Evolutionary conservation across 768 basidiomycete genomes (phyloP).

Genomic region (Favolaschia claudopus): DNA sequence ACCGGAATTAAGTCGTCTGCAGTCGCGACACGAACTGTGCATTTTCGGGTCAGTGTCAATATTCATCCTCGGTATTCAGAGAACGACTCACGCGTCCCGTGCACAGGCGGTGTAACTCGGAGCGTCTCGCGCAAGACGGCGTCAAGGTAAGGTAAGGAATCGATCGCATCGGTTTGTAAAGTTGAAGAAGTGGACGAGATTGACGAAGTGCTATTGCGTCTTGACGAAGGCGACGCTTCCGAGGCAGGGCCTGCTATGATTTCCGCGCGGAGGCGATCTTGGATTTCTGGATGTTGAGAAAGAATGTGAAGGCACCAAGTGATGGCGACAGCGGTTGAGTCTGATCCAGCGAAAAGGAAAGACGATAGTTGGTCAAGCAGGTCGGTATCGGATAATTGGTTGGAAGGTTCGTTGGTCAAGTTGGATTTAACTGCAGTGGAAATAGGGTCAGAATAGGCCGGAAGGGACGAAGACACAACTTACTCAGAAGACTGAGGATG

Average conservation of each 20-base stretch:
- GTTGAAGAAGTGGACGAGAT: slow-evolving; percentile 24
- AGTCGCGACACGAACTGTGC: slow-evolving; percentile 56
- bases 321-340: slow-evolving; percentile 63
- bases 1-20: slow-evolving; percentile 62
- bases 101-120: slow-evolving; percentile 62
- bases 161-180: slow-evolving; percentile 38
- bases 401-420: slow-evolving; percentile 50
- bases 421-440: slow-evolving; percentile 63
- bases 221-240: not conserved
- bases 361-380: slow-evolving; percentile 72
- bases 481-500: slow-evolving; percentile 57
- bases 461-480: slow-evolving; percentile 24
- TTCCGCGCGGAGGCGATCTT: slow-evolving; percentile 64
- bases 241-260: slow-evolving; percentile 32
- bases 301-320: slow-evolving; percentile 68
- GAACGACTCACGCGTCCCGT: slow-evolving; percentile 47
- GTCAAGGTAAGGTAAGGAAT: slow-evolving; percentile 61
- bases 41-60: not conserved
- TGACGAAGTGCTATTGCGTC: slow-evolving; percentile 33
- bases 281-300: slow-evolving; percentile 59
- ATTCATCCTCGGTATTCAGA: not conserved
- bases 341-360: slow-evolving; percentile 70
- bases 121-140: slow-evolving; percentile 65
- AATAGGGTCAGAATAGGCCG: not conserved
- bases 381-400: slow-evolving; percentile 64